phyloP scores from a whole-genome alignment of 495 filamentous ascomycete species.

The Aspergillus cristatus region DNA sequence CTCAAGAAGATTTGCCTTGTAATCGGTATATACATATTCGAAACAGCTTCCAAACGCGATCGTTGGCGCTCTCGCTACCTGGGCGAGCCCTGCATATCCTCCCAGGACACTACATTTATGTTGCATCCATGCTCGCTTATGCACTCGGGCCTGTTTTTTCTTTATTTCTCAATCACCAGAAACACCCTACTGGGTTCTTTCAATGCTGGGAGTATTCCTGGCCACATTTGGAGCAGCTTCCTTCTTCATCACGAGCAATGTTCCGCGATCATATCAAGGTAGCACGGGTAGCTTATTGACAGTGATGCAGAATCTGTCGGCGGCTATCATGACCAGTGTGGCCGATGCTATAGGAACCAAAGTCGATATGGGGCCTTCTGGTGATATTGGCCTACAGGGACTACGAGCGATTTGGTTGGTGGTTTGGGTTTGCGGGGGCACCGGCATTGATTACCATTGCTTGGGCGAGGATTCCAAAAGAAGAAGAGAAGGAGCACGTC shows the following conservation, averaged over 20 bases:
- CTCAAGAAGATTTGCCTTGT: too few species aligned
- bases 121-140: slow-evolving; percentile 25
- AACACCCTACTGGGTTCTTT: slow-evolving; percentile 23
- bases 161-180: slow-evolving; percentile 23
- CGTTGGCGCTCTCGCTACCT: slow-evolving; percentile 35
- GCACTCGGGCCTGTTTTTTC: slow-evolving; percentile 21
- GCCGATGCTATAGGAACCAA: slow-evolving; percentile 35
- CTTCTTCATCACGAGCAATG: slow-evolving; percentile 27
- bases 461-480: slow-evolving; percentile 36
- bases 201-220: slow-evolving; percentile 18
- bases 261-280: slow-evolving; percentile 23
- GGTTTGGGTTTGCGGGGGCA: slow-evolving; percentile 32
- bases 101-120: slow-evolving; percentile 41
- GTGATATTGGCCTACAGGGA: slow-evolving; percentile 33
- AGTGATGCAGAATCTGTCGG: slow-evolving; percentile 23
- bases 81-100: slow-evolving; percentile 34
- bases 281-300: slow-evolving; percentile 25
- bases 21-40: too few species aligned
- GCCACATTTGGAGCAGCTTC: slow-evolving; percentile 27
- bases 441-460: slow-evolving; percentile 32
- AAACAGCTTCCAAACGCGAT: slow-evolving; percentile 24
- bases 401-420: slow-evolving; percentile 39
- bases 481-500: slow-evolving; percentile 44
- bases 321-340: slow-evolving; percentile 36
- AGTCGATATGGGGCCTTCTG: slow-evolving; percentile 23